Conservation (phyloP, 2,329 filamentous ascomycete species). For the Coniella lustricola region DNA sequence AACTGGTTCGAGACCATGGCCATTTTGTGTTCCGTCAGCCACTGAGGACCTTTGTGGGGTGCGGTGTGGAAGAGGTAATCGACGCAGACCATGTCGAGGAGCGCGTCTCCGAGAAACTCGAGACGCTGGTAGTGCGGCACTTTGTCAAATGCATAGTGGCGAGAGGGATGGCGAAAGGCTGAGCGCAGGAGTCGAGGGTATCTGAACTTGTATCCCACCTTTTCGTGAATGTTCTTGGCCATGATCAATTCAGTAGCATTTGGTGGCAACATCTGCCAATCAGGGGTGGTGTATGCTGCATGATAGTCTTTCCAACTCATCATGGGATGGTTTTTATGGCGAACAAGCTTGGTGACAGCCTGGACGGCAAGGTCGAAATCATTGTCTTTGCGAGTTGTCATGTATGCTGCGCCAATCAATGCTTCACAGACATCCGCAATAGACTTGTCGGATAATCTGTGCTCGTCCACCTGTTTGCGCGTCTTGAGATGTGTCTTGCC, state of each 20-base stretch:
- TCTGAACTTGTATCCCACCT: slow-evolving; percentile 57
- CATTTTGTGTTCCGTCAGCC: slow-evolving; percentile 98
- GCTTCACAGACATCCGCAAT: slow-evolving; percentile 94
- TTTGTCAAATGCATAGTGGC: slow-evolving; percentile 65
- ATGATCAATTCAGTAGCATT: slow-evolving; percentile 65
- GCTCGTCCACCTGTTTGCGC: slow-evolving; percentile 40
- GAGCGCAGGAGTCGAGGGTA: slow-evolving; percentile 72
- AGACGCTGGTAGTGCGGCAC: slow-evolving; percentile 85
- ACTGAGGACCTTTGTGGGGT: slow-evolving; percentile 80
- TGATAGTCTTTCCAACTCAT: slow-evolving; percentile 67
- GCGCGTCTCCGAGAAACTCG: slow-evolving; percentile 84
- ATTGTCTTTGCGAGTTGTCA: slow-evolving; percentile 35
- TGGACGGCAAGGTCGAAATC: slow-evolving; percentile 52
- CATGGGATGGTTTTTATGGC: slow-evolving; percentile 62
- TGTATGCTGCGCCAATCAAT: slow-evolving; percentile 77
- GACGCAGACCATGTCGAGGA: slow-evolving; percentile 80
- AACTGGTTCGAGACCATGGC: slow-evolving; percentile 99
- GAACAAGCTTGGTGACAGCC: slow-evolving; percentile 63
- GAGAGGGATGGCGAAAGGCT: slow-evolving; percentile 84
- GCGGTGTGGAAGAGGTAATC: slow-evolving; percentile 73
- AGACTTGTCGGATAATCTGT: slow-evolving; percentile 76
- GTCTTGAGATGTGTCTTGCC: slow-evolving; percentile 54
- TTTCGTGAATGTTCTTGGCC: slow-evolving; percentile 53
- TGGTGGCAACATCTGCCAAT: slow-evolving; percentile 57
- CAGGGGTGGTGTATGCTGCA: slow-evolving; percentile 57